A percentile compares a stretch with the other conserved stretches of the same genome.
These are phyloP conservation scores for Rhodotorula graminis DNA, from an alignment of 768 basidiomycete genomes.

Conservation along the genomic window DNA sequence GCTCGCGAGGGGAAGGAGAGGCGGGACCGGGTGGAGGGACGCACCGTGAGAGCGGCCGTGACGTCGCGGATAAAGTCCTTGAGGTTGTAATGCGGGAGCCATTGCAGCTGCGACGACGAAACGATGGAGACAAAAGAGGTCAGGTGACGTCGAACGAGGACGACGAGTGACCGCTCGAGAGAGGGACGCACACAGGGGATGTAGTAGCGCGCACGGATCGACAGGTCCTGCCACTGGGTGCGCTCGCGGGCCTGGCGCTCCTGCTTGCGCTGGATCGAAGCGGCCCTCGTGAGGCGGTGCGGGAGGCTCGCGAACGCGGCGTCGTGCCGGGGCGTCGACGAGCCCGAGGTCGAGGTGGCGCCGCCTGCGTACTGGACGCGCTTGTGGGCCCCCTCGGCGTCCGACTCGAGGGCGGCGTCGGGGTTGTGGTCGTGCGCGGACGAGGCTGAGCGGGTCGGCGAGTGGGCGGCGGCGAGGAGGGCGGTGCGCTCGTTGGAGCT, in stretches of 20 bases:
- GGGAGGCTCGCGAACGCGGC: slow-evolving; percentile 27
- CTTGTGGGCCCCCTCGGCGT: neutral
- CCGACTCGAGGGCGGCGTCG: slow-evolving; percentile 4
- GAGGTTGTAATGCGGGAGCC: slow-evolving; percentile 38
- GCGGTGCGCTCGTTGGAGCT: neutral
- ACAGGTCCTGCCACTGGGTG: slow-evolving; percentile 6
- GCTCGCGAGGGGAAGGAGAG: neutral
- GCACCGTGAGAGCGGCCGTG: slow-evolving; percentile 37
- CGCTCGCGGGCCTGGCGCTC: slow-evolving; percentile 2
- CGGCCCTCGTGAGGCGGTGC: slow-evolving; percentile 10
- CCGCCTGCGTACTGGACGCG: no score
- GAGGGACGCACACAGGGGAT: slow-evolving; percentile 12
- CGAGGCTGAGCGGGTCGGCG: neutral
- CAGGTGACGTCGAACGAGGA: neutral
- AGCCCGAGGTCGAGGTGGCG: no score
- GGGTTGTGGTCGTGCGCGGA: neutral
- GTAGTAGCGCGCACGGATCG: slow-evolving; percentile 20
- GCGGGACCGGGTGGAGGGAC: neutral
- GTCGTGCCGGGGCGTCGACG: neutral
- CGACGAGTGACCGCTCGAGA: neutral
- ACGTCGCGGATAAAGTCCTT: slow-evolving; percentile 33
- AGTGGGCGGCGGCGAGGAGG: neutral
- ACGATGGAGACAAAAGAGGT: no score
- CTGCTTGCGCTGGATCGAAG: slow-evolving; percentile 3
- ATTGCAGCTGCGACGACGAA: slow-evolving; percentile 33